Base-by-base conservation (phyloP, 345 rosid species). In the Lepidium africanum region DNA sequence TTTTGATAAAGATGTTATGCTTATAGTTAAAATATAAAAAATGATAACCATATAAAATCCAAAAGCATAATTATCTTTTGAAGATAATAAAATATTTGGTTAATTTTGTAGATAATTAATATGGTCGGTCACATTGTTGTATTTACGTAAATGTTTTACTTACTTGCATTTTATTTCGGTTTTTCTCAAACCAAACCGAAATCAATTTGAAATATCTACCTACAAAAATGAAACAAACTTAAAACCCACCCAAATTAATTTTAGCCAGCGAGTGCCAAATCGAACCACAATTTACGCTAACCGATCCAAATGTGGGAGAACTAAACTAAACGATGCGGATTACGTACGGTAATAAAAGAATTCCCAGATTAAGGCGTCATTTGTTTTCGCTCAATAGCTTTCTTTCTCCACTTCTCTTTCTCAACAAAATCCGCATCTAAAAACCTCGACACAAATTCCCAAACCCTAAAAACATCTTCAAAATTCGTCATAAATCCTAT, bases 341-440 rank as follows among this genome's bases (percentile, higher is more conserved):
- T 43, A 4, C 23, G 12, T 33, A 21, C 12, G 23, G 23, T 21
- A 21, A 55, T 9, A 23, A 0, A 27, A 27, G 6, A 45, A 33
- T 8, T 25, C 13, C 7, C 13, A 23, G 14, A 21, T 23, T 2
- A 17, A 2, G 6, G 3, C 8, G 4, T 67, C 38, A 54, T 46
- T 60, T 68, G 41, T 10, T 46, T 38, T 11, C 39, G 53, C 48
- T 90, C 88, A 41, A 90, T 83, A 71, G 92, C 88, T 37, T 65
- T 73, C 72, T 83, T 84, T 63, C 98, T 81, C 98, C 98, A 88
- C 56, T 78, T 84, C 81, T 90, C 97, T 63, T 93, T 90, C 89
- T 90, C 92, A 10, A 93, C 86, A 67, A 90, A 93, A 74, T 93
- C 98, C 1, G 94, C 97, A 69, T 93, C 98, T 77, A 93, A 62